A percentile compares a stretch with the other conserved stretches of the same genome.
Evolutionary conservation across 345 rosid species (phyloP).

Genomic region (Salix exigua): DNA sequence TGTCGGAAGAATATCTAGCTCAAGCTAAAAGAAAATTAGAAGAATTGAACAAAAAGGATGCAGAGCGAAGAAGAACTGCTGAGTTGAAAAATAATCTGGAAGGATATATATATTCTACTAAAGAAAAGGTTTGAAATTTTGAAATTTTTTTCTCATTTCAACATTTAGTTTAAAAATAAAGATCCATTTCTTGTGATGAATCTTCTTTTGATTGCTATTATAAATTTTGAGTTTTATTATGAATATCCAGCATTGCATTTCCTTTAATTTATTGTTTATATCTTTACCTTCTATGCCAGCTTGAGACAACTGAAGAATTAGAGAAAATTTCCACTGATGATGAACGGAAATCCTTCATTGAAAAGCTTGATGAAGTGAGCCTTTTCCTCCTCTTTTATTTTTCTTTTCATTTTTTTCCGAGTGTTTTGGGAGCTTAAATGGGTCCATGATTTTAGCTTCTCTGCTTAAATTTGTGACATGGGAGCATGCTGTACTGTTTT

Average conservation of each 20-base stretch:
- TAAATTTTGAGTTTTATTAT: background rate
- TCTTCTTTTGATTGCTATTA: background rate
- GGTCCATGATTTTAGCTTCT: background rate
- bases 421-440: background rate
- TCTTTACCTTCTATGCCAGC: conserved; percentile 42
- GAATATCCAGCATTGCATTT: background rate
- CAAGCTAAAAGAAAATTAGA: conserved; percentile 77
- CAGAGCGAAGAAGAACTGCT: conserved; percentile 86
- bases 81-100: conserved; percentile 92
- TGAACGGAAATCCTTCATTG: conserved; percentile 70
- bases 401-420: background rate
- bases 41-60: conserved; percentile 76
- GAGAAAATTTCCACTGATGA: conserved; percentile 68
- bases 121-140: conserved; percentile 65
- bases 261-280: conserved; percentile 4
- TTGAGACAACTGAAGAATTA: conserved; percentile 65
- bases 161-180: background rate
- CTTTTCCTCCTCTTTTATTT: background rate
- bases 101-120: conserved; percentile 86
- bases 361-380: conserved; percentile 86
- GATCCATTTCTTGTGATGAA: background rate
- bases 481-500: conserved; percentile 21
- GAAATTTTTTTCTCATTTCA: background rate
- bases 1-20: conserved; percentile 55
- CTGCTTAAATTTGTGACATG: background rate